Conservation (phyloP, 2,329 filamentous ascomycete species). For the Verticillium klebahnii region DNA sequence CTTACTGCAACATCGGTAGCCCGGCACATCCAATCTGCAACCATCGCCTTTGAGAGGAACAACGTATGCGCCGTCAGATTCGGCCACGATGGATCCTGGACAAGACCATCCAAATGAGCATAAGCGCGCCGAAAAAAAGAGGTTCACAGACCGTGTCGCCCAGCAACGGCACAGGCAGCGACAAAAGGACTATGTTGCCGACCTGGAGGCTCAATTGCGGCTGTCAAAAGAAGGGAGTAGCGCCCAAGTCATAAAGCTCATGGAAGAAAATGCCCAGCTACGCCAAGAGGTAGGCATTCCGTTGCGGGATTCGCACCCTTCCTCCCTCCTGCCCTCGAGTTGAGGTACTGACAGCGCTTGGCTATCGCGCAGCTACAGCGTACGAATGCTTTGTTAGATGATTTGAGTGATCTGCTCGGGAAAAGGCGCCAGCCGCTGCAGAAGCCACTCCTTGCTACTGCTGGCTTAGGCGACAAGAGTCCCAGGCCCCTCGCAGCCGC, state of each 20-base stretch:
- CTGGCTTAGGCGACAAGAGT: too few species aligned
- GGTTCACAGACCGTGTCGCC: background rate
- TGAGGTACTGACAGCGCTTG: background rate
- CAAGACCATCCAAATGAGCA: too few species aligned
- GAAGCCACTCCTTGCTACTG: too few species aligned
- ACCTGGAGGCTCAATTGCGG: background rate
- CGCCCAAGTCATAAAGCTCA: background rate
- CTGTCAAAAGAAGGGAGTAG: background rate
- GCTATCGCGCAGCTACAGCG: background rate
- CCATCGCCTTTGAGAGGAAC: too few species aligned
- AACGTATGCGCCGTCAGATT: too few species aligned
- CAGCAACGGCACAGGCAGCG: conserved; percentile 1
- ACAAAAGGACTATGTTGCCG: background rate
- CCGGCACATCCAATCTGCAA: too few species aligned
- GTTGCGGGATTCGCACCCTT: background rate
- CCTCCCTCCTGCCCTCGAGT: too few species aligned
- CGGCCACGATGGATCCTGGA: too few species aligned
- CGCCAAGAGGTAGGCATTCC: background rate
- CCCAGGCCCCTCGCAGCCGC: too few species aligned
- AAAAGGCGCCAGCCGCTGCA: background rate
- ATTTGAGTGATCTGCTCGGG: background rate
- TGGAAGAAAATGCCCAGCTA: background rate
- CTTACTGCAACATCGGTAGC: too few species aligned
- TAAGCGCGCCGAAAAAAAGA: background rate
- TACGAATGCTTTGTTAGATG: background rate